Conservation (phyloP, 2,329 filamentous ascomycete species). For the Aspergillus fructus region DNA sequence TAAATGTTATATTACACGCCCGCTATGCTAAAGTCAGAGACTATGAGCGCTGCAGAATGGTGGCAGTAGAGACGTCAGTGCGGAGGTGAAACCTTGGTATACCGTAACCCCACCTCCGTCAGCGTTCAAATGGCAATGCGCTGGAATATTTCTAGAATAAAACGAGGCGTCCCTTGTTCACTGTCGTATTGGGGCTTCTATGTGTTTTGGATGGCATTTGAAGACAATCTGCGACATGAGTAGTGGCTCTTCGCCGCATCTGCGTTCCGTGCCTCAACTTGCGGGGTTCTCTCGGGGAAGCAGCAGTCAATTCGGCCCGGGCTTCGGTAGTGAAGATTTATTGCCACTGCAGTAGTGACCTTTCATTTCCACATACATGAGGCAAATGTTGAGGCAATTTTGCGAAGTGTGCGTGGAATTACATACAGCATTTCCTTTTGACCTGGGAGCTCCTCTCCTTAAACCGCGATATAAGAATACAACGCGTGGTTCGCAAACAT, state of each 20-base stretch:
- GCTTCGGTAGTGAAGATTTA: constrained; percentile 16
- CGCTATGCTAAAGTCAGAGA: too few species aligned
- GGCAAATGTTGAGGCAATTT: background rate
- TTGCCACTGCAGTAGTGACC: constrained; percentile 7
- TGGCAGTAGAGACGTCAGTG: too few species aligned
- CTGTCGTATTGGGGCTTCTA: background rate
- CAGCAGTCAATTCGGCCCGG: constrained; percentile 17
- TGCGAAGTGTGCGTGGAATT: constrained; percentile 9
- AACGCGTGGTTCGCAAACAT: background rate
- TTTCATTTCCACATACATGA: background rate
- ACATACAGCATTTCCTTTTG: background rate
- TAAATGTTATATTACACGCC: too few species aligned
- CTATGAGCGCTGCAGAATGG: too few species aligned
- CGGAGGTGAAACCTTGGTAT: too few species aligned
- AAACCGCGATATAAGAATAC: background rate
- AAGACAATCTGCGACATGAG: background rate
- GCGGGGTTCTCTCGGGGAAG: constrained; percentile 16
- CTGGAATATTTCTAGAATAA: too few species aligned
- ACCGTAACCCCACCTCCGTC: background rate
- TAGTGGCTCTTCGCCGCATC: background rate
- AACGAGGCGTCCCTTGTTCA: too few species aligned
- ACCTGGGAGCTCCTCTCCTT: background rate
- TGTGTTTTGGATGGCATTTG: background rate
- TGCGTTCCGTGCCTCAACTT: constrained; percentile 5
- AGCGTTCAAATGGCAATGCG: background rate